Percentiles rank a stretch among this genome's conserved stretches.
phyloP scores from a whole-genome alignment of 176 grass and related monocot genomes.

The Oryza nivara region DNA sequence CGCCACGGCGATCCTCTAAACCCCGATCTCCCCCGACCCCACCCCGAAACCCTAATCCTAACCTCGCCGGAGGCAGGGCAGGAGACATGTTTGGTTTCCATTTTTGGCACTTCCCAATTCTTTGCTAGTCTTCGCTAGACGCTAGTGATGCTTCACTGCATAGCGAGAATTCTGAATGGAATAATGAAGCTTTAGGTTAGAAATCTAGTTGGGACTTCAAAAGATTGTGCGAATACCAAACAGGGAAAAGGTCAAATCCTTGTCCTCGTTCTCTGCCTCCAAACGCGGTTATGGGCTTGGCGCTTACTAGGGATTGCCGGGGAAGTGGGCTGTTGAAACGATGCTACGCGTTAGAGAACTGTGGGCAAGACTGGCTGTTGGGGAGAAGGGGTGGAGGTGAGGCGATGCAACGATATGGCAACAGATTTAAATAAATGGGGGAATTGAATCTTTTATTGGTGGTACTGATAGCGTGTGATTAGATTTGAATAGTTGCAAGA shows the following conservation, averaged over 20 bases:
- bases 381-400: too few species aligned
- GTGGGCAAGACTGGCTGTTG: background rate
- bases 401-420: too few species aligned
- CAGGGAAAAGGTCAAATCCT: background rate
- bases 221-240: background rate
- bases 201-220: background rate
- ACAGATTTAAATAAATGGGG: background rate
- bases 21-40: background rate
- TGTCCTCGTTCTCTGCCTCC: background rate
- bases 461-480: background rate
- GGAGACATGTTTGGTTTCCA: background rate
- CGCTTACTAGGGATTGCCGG: background rate
- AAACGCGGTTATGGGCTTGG: background rate
- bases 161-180: background rate
- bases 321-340: background rate
- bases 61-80: background rate
- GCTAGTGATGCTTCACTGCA: background rate
- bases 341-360: background rate
- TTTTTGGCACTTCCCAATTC: background rate
- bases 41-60: background rate
- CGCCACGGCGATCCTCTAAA: background rate
- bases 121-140: background rate
- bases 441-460: too few species aligned
- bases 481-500: background rate
- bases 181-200: background rate